phyloP scores from a whole-genome alignment of 2,329 filamentous ascomycete genomes.

The Plenodomus tracheiphilus region DNA sequence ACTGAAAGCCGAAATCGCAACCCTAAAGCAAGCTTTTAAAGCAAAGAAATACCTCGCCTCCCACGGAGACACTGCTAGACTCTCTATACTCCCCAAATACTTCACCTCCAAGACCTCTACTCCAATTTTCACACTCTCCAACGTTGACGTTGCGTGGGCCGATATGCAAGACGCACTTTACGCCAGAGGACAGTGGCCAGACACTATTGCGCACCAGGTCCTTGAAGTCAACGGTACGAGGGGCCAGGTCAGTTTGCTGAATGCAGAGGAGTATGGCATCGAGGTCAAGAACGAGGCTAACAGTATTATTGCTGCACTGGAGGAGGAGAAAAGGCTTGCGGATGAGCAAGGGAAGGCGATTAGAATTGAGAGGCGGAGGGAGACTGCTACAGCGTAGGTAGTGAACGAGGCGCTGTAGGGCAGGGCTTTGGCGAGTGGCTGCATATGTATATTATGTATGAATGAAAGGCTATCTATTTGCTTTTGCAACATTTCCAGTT shows the following conservation, averaged over 20 bases:
- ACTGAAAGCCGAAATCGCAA: constrained; percentile 15
- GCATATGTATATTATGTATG: too few species aligned
- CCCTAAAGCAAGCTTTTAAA: constrained; percentile 27
- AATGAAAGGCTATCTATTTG: too few species aligned
- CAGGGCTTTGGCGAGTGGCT: too few species aligned
- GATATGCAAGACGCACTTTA: constrained; percentile 39
- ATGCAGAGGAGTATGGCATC: constrained; percentile 22
- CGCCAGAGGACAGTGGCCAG: constrained; percentile 25
- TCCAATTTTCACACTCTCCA: constrained; percentile 28
- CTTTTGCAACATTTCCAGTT: too few species aligned
- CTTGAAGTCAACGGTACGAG: constrained; percentile 18
- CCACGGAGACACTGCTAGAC: constrained; percentile 25
- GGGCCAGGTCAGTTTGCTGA: constrained; percentile 15
- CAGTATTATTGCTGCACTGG: constrained; percentile 14
- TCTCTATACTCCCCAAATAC: constrained; percentile 25
- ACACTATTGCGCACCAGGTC: constrained; percentile 24
- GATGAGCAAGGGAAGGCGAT: too few species aligned
- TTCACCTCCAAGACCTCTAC: constrained; percentile 19
- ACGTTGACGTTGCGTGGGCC: constrained; percentile 38
- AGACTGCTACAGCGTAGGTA: too few species aligned
- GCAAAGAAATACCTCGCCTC: constrained; percentile 20
- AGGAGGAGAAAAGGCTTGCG: background rate
- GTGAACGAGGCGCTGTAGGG: too few species aligned
- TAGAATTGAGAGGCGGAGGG: too few species aligned
- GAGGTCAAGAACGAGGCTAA: constrained; percentile 22